Percentiles rank a stretch among this genome's conserved stretches.
Evolutionary conservation across 208 protist genomes (phyloP).

Genomic region (Dictyostelium gargantuum): DNA sequence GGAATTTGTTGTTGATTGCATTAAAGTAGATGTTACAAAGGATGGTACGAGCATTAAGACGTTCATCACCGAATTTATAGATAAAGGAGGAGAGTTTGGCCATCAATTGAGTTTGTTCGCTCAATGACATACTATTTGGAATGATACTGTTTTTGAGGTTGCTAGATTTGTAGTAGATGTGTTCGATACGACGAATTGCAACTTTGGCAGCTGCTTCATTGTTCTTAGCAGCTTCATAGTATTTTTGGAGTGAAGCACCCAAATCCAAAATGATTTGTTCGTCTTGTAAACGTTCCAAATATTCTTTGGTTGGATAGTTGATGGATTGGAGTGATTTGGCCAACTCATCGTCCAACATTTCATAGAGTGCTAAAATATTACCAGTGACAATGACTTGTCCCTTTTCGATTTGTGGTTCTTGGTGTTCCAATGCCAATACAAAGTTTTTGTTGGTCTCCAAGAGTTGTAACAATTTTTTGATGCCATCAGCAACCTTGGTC

Average conservation of each 20-base stretch:
- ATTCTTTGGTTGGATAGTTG: slow-evolving; percentile 79
- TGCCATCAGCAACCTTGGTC: neutral
- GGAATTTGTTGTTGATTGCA: slow-evolving; percentile 86
- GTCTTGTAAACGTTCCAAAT: slow-evolving; percentile 83
- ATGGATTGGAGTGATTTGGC: slow-evolving; percentile 82
- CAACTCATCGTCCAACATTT: slow-evolving; percentile 88
- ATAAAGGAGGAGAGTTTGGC: slow-evolving; percentile 75
- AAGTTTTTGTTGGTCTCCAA: neutral
- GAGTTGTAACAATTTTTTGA: neutral
- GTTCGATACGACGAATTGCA: slow-evolving; percentile 82
- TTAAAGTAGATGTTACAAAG: slow-evolving; percentile 90
- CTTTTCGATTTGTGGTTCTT: neutral
- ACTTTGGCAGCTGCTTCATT: slow-evolving; percentile 63
- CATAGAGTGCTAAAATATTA: slow-evolving; percentile 82
- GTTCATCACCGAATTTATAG: slow-evolving; percentile 83
- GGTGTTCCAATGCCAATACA: neutral
- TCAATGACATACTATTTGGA: neutral
- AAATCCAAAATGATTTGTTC: slow-evolving; percentile 78
- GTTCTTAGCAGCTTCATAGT: slow-evolving; percentile 55
- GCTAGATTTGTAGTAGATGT: slow-evolving; percentile 81
- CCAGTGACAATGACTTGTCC: slow-evolving; percentile 52
- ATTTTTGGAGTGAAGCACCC: slow-evolving; percentile 69
- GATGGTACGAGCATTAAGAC: slow-evolving; percentile 84
- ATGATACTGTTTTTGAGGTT: neutral
- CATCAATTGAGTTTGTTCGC: slow-evolving; percentile 55